Conservation (phyloP, 495 filamentous ascomycete genomes). For the Melanomma pulvis-pyrius region DNA sequence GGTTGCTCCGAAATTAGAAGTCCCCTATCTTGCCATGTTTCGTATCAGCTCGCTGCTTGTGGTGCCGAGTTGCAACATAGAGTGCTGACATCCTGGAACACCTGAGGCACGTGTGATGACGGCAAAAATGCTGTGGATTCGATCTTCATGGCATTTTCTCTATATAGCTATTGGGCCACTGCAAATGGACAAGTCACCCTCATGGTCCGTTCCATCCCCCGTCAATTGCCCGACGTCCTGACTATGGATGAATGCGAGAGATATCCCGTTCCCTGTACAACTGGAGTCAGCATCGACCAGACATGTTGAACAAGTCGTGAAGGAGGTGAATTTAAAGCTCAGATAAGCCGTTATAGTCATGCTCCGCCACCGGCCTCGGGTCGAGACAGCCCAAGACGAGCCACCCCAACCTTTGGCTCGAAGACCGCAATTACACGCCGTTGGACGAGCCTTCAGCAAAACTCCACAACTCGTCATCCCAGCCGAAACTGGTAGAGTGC, state of each 20-base stretch:
- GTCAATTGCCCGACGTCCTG: not conserved
- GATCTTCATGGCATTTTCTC: not conserved
- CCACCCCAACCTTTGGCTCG: slow-evolving; percentile 54
- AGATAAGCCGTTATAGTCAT: slow-evolving; percentile 71
- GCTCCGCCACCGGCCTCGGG: slow-evolving; percentile 55
- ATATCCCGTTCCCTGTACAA: not conserved
- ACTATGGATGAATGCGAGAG: too few relatives aligned
- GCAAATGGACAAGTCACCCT: not conserved
- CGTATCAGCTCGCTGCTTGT: slow-evolving; percentile 10
- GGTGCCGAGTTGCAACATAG: slow-evolving; percentile 5
- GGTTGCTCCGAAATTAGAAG: not conserved
- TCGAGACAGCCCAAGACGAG: slow-evolving; percentile 61
- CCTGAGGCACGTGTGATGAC: not conserved
- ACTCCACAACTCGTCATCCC: slow-evolving; percentile 93
- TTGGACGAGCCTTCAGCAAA: slow-evolving; percentile 41
- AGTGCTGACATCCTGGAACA: slow-evolving; percentile 10
- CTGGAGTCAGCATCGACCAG: not conserved
- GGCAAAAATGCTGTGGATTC: not conserved
- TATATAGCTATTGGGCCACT: not conserved
- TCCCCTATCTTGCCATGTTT: not conserved
- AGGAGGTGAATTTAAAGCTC: slow-evolving; percentile 42
- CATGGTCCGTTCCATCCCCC: not conserved
- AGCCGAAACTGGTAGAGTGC: slow-evolving; percentile 66
- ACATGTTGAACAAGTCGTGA: not conserved
- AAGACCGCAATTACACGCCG: slow-evolving; percentile 51